Conservation (phyloP, 306 rosid species). For the Geum urbanum region DNA sequence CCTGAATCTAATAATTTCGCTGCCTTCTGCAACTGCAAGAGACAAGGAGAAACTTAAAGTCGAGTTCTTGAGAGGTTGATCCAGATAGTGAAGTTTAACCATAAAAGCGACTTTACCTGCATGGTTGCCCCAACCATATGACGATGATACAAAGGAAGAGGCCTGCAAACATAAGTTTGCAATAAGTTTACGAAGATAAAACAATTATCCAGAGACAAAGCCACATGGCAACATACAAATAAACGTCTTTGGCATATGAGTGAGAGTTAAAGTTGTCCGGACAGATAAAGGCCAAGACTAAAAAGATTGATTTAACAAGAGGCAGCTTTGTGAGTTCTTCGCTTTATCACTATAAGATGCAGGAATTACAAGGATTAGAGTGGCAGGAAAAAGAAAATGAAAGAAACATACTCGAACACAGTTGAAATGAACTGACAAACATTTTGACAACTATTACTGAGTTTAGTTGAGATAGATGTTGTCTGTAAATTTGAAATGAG, state of each 20-base stretch:
- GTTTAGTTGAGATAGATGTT: too few relatives aligned
- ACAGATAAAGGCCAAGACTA: background rate
- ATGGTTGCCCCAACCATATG: constrained; percentile 79
- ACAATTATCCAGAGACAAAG: constrained; percentile 16
- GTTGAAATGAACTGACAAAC: too few relatives aligned
- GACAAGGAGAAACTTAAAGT: constrained; percentile 25
- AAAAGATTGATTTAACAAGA: background rate
- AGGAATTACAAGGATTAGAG: background rate
- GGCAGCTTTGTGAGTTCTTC: background rate
- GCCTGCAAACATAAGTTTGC: constrained; percentile 47
- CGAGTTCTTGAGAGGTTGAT: constrained; percentile 21
- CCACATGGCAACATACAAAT: constrained; percentile 4
- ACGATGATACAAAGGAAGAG: constrained; percentile 91
- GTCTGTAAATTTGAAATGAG: too few relatives aligned
- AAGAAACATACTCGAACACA: too few relatives aligned
- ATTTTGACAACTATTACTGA: too few relatives aligned
- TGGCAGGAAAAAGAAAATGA: background rate
- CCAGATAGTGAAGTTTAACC: constrained; percentile 8
- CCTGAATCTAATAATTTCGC: constrained; percentile 87
- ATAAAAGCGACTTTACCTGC: constrained; percentile 48
- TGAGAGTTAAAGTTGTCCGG: background rate
- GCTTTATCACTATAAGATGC: background rate
- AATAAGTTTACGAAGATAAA: constrained; percentile 23
- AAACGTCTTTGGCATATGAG: background rate
- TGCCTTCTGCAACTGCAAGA: constrained; percentile 78